Evolutionary conservation across 441 rosid species (phyloP), one percentile per base, ranked within the genome.

Genomic region (Breynia disticha): DNA sequence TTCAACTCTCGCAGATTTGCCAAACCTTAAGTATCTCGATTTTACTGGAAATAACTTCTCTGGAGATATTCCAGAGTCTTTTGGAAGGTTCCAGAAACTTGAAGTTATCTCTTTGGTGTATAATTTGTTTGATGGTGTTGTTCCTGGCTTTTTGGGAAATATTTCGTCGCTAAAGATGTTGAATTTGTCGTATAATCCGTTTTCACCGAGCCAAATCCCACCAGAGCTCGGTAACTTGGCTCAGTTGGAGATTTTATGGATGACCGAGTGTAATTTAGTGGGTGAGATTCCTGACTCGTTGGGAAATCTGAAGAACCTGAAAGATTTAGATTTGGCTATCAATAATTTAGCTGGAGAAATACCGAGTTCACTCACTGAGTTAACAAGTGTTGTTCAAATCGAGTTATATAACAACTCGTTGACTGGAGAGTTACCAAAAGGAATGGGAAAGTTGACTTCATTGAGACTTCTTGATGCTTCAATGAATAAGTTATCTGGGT

Each of bases 351-450:
- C 18, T 16, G 98, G 97, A 0, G 17, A 45, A 7, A 70, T 93
- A 16, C 98, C 99, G 52, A 69, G 78, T 55, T 83, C 93, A 3
- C 71, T 93, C 68, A 71, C 83, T 16, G 78, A 68, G 67, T 57
- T 93, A 64, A 50, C 67, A 12, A 78, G 73, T 20, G 66, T 89
- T 14, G 79, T 86, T 32, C 98, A 93, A 70, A 76, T 93, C 45
- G 99, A 93, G 82, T 85, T 93, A 1, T 93, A 86, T 60, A 86
- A 93, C 75, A 93, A 93, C 86, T 78, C 96, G 55, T 64, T 93
- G 57, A 71, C 79, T 15, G 99, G 99, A 11, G 71, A 59, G 46
- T 55, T 93, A n/a, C 97, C 97, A 17, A 20, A 17, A 12, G 84
- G 84, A 48, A 65, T 83, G 41, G 82, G 84, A 6, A 81, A 81